These are phyloP conservation scores for Calycina herbarum DNA, from an alignment of 2,329 filamentous ascomycete species.

Conservation along the genomic window DNA sequence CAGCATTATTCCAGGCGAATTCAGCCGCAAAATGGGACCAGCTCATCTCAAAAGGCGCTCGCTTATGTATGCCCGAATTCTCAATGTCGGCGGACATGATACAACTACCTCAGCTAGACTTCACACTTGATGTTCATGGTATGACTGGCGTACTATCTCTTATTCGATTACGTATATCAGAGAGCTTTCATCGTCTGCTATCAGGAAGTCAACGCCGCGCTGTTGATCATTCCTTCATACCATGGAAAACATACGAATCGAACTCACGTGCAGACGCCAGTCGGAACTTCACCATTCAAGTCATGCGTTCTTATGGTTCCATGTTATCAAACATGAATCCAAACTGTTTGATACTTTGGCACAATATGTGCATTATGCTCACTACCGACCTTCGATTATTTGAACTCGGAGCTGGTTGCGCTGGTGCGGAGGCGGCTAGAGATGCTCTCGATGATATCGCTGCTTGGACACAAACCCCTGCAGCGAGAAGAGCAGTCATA, in stretches of 20 bases:
- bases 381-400: constrained; percentile 53
- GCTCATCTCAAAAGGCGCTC: constrained; percentile 28
- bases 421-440: constrained; percentile 47
- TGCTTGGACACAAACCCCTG: constrained; percentile 50
- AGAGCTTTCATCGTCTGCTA: constrained; percentile 45
- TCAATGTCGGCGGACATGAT: constrained; percentile 34
- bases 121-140: constrained; percentile 34
- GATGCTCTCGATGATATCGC: constrained; percentile 52
- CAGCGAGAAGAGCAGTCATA: constrained; percentile 49
- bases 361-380: constrained; percentile 52
- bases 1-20: constrained; percentile 25
- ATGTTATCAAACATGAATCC: constrained; percentile 46
- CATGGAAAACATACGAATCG: constrained; percentile 47
- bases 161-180: constrained; percentile 44
- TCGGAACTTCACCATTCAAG: constrained; percentile 39
- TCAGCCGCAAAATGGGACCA: constrained; percentile 27
- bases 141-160: constrained; percentile 42
- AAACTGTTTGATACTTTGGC: constrained; percentile 53
- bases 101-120: constrained; percentile 38
- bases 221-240: constrained; percentile 43
- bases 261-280: constrained; percentile 46
- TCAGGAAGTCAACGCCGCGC: constrained; percentile 34
- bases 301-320: constrained; percentile 43
- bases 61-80: constrained; percentile 27
- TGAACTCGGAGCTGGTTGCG: constrained; percentile 51